phyloP scores from a whole-genome alignment of 2,329 filamentous ascomycete genomes.

The Fusarium redolens region DNA sequence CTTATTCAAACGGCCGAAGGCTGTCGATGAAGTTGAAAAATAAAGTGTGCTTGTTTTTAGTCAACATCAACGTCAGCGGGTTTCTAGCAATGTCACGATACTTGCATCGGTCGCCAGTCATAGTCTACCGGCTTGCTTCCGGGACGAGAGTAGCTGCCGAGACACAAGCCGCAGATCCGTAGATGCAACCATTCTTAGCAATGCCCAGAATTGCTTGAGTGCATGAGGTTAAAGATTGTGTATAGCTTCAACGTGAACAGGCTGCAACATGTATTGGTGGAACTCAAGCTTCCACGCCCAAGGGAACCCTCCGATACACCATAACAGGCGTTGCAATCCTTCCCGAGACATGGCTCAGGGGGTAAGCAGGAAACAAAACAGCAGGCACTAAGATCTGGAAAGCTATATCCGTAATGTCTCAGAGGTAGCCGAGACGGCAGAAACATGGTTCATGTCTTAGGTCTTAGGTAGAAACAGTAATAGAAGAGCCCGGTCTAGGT shows the following conservation, averaged over 20 bases:
- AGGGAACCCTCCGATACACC: conserved; percentile 1
- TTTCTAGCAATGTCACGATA: conserved; percentile 13
- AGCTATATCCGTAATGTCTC: conserved; percentile 18
- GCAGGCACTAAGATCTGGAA: conserved; percentile 16
- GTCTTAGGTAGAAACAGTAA: conserved; percentile 8
- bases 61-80: conserved; percentile 28
- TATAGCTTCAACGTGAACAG: conserved; percentile 11
- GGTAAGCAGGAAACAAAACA: conserved; percentile 12
- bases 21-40: conserved; percentile 2
- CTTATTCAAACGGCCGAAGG: conserved; percentile 31
- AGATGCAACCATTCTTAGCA: conserved; percentile 21
- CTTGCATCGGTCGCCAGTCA: neutral
- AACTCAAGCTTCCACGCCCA: neutral
- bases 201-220: conserved; percentile 4
- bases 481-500: conserved; percentile 8
- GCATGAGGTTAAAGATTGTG: conserved; percentile 9
- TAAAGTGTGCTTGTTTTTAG: neutral
- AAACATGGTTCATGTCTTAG: conserved; percentile 15
- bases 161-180: conserved; percentile 7
- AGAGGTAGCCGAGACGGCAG: conserved; percentile 37
- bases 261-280: conserved; percentile 22
- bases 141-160: conserved; percentile 15
- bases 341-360: conserved; percentile 33
- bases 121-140: conserved; percentile 3
- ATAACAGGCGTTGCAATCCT: conserved; percentile 20